Percentiles rank a stretch among this genome's conserved stretches.
Conservation (phyloP, 306 rosid species). For the Quercus variabilis region DNA sequence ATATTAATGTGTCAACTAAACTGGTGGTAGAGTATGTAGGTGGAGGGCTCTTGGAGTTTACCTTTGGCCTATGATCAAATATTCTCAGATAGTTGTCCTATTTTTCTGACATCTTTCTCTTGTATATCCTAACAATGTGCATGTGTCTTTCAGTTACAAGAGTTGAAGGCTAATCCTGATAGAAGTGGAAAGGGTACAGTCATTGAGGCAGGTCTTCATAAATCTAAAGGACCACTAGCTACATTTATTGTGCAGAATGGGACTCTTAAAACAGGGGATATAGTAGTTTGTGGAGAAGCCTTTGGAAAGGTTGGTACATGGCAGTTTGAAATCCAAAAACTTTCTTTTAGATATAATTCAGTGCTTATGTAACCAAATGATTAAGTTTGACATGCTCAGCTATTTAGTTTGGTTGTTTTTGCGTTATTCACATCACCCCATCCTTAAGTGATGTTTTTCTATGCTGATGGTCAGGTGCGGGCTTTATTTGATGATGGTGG, state of each 20-base stretch:
- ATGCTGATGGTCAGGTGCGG: slow-evolving; percentile 56
- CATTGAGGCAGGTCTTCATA: slow-evolving; percentile 94
- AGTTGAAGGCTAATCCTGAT: slow-evolving; percentile 94
- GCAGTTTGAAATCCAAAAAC: background rate
- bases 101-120: slow-evolving; percentile 13
- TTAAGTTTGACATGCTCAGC: background rate
- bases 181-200: slow-evolving; percentile 89
- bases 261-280: slow-evolving; percentile 74
- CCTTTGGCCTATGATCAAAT: slow-evolving; percentile 7
- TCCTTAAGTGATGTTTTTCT: slow-evolving; percentile 15
- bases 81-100: background rate
- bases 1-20: background rate
- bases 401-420: slow-evolving; percentile 2
- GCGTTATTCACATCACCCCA: background rate
- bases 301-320: slow-evolving; percentile 82
- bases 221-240: slow-evolving; percentile 89
- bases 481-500: slow-evolving; percentile 95
- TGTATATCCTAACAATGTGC: slow-evolving; percentile 32
- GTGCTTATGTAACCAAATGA: slow-evolving; percentile 10
- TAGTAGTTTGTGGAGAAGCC: slow-evolving; percentile 87
- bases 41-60: background rate
- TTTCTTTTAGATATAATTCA: background rate
- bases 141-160: slow-evolving; percentile 77
- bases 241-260: slow-evolving; percentile 94
- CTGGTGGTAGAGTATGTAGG: background rate